Percentiles rank a stretch among this genome's conserved stretches.
These are phyloP conservation scores for Trichoderma sp. DNA, from an alignment of 2,329 filamentous ascomycete genomes.

Conservation along the genomic window DNA sequence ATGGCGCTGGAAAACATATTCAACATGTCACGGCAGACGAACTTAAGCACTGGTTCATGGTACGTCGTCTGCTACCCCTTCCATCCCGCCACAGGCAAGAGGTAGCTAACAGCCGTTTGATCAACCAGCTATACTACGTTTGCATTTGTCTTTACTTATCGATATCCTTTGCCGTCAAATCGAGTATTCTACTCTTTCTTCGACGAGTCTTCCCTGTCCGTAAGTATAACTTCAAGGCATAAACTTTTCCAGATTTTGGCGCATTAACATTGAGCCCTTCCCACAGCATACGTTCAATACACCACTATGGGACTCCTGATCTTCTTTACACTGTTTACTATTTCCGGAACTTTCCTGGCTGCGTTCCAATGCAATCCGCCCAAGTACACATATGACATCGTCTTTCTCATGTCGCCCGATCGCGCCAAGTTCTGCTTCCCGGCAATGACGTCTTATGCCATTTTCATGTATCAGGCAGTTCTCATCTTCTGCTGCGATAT, in stretches of 20 bases:
- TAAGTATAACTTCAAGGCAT: neutral
- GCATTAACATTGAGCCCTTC: neutral
- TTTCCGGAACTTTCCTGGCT: neutral
- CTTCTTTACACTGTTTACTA: neutral
- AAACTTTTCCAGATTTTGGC: neutral
- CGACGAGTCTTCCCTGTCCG: conserved; percentile 2
- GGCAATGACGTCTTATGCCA: neutral
- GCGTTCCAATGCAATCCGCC: conserved; percentile 2
- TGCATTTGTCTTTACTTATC: neutral
- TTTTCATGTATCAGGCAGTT: neutral
- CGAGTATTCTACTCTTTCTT: conserved; percentile 5
- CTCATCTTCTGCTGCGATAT: conserved; percentile 4
- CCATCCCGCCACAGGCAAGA: neutral
- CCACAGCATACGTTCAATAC: neutral
- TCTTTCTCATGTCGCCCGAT: neutral
- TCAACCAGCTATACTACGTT: neutral
- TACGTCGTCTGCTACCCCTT: neutral
- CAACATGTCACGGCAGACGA: neutral
- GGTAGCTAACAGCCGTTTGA: neutral
- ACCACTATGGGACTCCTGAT: neutral
- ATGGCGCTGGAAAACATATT: conserved; percentile 4
- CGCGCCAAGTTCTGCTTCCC: neutral
- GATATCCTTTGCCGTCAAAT: conserved; percentile 1
- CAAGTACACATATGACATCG: conserved; percentile 6
- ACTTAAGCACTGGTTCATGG: conserved; percentile 1